Evolutionary conservation across 495 filamentous ascomycete species (phyloP).

Genomic region (Aspergillus indologenus): DNA sequence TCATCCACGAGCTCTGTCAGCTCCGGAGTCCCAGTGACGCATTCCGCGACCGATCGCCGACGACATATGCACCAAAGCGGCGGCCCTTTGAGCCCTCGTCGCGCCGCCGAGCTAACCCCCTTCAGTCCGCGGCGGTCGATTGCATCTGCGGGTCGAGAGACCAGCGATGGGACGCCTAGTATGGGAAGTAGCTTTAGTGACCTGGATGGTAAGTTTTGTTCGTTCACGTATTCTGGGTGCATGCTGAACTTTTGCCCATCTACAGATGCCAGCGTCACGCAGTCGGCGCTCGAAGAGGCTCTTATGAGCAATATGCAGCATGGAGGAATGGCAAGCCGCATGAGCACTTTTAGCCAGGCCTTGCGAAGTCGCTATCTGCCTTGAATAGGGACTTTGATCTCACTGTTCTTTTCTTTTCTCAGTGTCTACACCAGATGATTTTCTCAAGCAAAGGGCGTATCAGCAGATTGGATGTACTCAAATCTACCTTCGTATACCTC

Average conservation of each 20-base stretch:
- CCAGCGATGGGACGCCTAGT: conserved; percentile 86
- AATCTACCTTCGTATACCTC: too few relatives aligned
- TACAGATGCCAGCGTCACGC: conserved; percentile 86
- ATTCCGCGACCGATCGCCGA: conserved; percentile 19
- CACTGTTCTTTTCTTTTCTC: background rate
- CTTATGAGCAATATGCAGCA: conserved; percentile 88
- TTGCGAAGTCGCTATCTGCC: conserved; percentile 48
- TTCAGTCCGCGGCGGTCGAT: conserved; percentile 53
- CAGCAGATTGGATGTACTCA: too few relatives aligned
- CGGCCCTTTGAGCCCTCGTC: conserved; percentile 49
- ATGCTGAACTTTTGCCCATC: conserved; percentile 2
- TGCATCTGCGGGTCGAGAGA: conserved; percentile 52
- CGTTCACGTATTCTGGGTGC: background rate
- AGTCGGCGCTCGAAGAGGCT: conserved; percentile 92
- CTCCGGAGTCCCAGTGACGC: conserved; percentile 32
- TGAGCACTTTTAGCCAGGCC: conserved; percentile 78
- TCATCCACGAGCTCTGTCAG: conserved; percentile 61
- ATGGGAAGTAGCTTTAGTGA: conserved; percentile 99
- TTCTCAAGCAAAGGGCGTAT: too few relatives aligned
- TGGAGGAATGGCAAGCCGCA: conserved; percentile 76
- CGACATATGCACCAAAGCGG: conserved; percentile 23
- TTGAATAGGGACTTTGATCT: background rate
- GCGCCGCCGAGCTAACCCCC: conserved; percentile 54
- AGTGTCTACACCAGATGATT: too few relatives aligned
- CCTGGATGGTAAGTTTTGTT: conserved; percentile 69